Base-by-base conservation (phyloP, 139 green algal genomes). In the Ettlia oleoabundans region DNA sequence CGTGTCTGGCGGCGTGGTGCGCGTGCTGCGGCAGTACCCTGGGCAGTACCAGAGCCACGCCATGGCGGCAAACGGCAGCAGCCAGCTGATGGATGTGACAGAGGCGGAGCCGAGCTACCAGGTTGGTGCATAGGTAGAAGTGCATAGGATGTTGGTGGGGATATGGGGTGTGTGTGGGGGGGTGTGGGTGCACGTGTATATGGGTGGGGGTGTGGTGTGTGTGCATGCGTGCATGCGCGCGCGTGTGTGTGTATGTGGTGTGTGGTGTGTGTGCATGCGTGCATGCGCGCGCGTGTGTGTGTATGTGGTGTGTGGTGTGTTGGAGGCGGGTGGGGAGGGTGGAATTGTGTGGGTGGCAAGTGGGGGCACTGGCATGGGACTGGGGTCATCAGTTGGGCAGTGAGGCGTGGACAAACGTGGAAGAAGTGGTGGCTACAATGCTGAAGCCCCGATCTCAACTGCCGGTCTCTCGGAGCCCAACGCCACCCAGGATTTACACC, bases 1-100 rank as follows among this genome's bases (percentile, higher is more conserved):
- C 47, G 80, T 64, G 51, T 85, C 24, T 26, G 88, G 88, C 32
- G 88, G 80, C 40, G 88, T 91, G 51, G 22, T 91, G 53, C 78
- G 88, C n/a, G 80, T 89, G 43, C 51, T 86, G 78, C 66, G 84
- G 15, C 10, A 30, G 10, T 89, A 65, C 37, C 86, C 86, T 1
- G 81, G 82, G 0, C 43, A 22, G 3, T 91, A 63, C 28, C 47
- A 82, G 47, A 78, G 35, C 19, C 76, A 88, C 38, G 86, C 86
- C 26, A 82, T 90, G 67, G 71, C 84, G 0, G 73, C 82, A 32
- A 79, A 91, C 35, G 88, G 88, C 19, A 77, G 63, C 35, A 91
- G 86, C 77, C 88, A 91, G 85, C 76, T 91, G 55, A 26, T 91
- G 42, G 81, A 76, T 30, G 43, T 47, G 21, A 61, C 55, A 9